Base-by-base conservation (phyloP, 768 basidiomycete genomes). In the Mycena crocata region DNA sequence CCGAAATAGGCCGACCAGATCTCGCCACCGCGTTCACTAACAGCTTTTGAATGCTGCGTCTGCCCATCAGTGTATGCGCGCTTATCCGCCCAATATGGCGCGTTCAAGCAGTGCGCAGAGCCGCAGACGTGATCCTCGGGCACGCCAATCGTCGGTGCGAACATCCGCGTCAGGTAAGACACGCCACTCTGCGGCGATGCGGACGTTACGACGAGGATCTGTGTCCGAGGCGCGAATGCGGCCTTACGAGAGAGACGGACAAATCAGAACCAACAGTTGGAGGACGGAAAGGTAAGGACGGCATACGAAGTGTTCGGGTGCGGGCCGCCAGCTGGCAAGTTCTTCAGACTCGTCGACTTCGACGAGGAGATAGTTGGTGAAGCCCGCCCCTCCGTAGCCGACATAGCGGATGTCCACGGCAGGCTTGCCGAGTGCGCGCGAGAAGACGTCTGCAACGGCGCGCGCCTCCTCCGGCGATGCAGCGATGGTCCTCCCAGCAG, bases 81-180 rank as follows among this genome's bases (percentile, higher is more conserved):
- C 30, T 62, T 67, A 19, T 15, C 52, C 10, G 66, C 66, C 66
- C 66, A 67, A 19, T 62, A 67, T 5, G 66, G 66, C 17, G 66
- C 66, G 23, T 62, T 62, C 19, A 67, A 35, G 31, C 66, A 67
- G 28, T 67, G 60, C 21, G 66, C 66, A 7, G 66, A 67, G 13
- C 66, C 66, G 15, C 66, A 67, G 42, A 39, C 66, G 23, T 67
- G 66, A 21, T 67, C 66, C 35, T 67, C 66, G 14, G 21, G 55
- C 3, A 62, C 60, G 9, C 66, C 66, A 28, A 67, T 50, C 1
- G 30, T 37, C 2, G 66, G 66, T 3, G 48, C 66, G 42, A 67
- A 67, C 66, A 67, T 67, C 3, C 66, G 66, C 8, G 60, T 67
- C 35, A 62, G 60, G 40, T 67, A 67, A n/a, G 60, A 48, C 17